Conservation (phyloP, 495 filamentous ascomycete genomes). For the Penicillium waksmanii region DNA sequence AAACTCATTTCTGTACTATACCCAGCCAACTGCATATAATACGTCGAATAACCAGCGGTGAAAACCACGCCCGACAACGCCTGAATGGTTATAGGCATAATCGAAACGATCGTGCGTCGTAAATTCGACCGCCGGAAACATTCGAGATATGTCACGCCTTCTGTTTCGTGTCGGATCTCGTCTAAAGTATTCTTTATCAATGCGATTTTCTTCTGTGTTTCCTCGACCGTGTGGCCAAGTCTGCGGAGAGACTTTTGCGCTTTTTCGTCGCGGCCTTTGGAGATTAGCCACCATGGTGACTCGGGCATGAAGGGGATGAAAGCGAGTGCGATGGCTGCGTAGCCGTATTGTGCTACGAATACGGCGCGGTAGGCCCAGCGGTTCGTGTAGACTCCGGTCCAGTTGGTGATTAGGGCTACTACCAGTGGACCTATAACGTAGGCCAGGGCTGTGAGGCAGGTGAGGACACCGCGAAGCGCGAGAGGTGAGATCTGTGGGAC, state of each 20-base stretch:
- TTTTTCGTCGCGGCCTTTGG: conserved; percentile 14
- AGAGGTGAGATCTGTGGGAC: conserved; percentile 26
- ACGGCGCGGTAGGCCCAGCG: conserved; percentile 40
- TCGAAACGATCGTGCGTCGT: conserved; percentile 38
- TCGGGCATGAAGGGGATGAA: conserved; percentile 26
- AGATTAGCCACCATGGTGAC: conserved; percentile 29
- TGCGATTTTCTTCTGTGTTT: conserved; percentile 16
- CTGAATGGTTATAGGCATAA: conserved; percentile 37
- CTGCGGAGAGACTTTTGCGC: conserved; percentile 13
- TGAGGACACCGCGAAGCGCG: conserved; percentile 34
- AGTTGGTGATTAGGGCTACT: conserved; percentile 33
- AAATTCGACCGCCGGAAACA: conserved; percentile 39
- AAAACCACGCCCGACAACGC: conserved; percentile 34
- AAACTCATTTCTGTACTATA: conserved; percentile 33
- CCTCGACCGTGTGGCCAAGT: conserved; percentile 16
- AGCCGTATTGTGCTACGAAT: conserved; percentile 34
- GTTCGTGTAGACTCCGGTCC: conserved; percentile 20
- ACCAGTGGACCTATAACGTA: conserved; percentile 34
- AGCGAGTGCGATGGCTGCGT: conserved; percentile 21
- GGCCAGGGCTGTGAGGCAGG: conserved; percentile 25
- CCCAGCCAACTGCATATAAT: conserved; percentile 37
- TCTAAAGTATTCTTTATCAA: conserved; percentile 23
- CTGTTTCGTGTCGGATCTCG: conserved; percentile 33
- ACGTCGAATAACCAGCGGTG: conserved; percentile 32
- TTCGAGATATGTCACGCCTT: conserved; percentile 38